Conservation (phyloP, 106 monocot genomes). For the Dendrobium officinale region DNA sequence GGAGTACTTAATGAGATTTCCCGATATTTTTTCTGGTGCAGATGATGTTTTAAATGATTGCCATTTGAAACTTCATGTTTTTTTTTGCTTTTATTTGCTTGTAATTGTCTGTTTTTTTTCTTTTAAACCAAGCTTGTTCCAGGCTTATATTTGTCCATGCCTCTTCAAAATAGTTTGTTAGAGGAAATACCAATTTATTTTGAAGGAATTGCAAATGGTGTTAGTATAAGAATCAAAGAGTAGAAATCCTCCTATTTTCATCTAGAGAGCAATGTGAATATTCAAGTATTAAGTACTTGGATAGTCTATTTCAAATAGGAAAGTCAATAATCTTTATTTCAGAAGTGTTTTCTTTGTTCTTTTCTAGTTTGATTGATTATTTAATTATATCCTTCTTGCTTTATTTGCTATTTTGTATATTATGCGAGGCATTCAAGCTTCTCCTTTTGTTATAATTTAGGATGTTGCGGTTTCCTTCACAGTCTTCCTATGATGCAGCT, state of each 20-base stretch:
- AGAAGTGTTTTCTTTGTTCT: background rate
- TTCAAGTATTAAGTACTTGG: background rate
- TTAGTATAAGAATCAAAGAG: background rate
- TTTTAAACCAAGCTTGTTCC: too few species aligned
- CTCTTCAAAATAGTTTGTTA: background rate
- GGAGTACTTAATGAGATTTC: too few species aligned
- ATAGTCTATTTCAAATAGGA: background rate
- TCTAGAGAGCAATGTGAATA: background rate
- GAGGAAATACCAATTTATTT: background rate
- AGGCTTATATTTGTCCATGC: too few species aligned
- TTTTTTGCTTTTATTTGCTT: too few species aligned
- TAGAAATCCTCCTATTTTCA: background rate
- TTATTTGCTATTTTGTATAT: background rate
- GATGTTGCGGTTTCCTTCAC: conserved; percentile 54
- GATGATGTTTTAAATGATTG: too few species aligned
- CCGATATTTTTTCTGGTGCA: too few species aligned
- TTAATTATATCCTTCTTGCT: background rate
- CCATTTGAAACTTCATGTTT: too few species aligned
- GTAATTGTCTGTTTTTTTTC: too few species aligned
- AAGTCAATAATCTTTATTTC: background rate
- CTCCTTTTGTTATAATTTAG: conserved; percentile 12
- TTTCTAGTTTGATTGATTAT: background rate
- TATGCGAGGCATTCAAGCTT: background rate
- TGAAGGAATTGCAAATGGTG: background rate
- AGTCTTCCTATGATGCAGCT: conserved; percentile 33